phyloP scores from a whole-genome alignment of 257 asterid species.

The Lithospermum erythrorhizon region DNA sequence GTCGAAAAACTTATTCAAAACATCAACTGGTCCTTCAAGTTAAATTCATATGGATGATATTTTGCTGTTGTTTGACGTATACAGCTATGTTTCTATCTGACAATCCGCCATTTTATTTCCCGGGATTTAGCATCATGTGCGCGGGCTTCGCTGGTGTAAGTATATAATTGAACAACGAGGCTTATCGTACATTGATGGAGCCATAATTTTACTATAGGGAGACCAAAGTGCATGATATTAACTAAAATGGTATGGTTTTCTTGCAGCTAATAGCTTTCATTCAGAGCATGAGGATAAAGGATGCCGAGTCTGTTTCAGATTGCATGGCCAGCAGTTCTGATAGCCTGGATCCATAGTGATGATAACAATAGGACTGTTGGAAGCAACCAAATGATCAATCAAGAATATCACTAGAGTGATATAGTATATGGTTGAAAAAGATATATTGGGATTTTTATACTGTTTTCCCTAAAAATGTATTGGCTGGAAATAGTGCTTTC shows the following conservation, averaged over 20 bases:
- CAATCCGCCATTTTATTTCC: slow-evolving; percentile 70
- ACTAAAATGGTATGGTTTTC: not conserved
- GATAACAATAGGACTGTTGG: too few relatives aligned
- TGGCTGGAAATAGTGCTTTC: too few relatives aligned
- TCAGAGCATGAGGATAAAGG: slow-evolving; percentile 47
- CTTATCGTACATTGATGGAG: not conserved
- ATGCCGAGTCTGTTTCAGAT: slow-evolving; percentile 17
- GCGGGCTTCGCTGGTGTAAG: slow-evolving; percentile 69
- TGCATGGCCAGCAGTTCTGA: slow-evolving; percentile 24
- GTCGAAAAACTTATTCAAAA: not conserved
- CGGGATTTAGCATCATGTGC: slow-evolving; percentile 83
- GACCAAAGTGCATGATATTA: too few relatives aligned
- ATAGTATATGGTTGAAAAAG: too few relatives aligned
- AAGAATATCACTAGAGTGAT: not conserved
- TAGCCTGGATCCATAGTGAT: slow-evolving; percentile 9
- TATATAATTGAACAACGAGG: not conserved
- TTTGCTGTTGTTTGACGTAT: not conserved
- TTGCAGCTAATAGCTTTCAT: slow-evolving; percentile 74
- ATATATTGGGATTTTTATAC: too few relatives aligned
- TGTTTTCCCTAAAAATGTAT: too few relatives aligned
- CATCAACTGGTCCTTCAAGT: not conserved
- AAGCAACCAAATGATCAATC: not conserved
- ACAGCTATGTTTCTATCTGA: slow-evolving; percentile 72
- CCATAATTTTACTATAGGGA: not conserved
- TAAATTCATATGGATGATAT: slow-evolving; percentile 1